Conservation (phyloP, 768 basidiomycete genomes). For the Pleurotus ostreatus region DNA sequence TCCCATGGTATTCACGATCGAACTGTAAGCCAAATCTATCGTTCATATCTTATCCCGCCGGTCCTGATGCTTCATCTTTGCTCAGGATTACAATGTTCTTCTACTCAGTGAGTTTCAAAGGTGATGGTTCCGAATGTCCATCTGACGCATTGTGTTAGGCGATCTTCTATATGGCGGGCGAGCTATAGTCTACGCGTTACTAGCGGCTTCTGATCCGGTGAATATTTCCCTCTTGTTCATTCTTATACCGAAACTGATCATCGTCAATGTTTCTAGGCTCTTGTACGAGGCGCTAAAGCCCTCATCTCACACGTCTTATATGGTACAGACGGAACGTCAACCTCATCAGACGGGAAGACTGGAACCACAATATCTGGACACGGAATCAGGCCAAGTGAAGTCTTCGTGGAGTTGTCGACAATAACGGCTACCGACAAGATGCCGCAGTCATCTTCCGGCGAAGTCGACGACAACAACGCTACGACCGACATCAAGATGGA, state of each 20-base stretch:
- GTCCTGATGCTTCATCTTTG: not conserved
- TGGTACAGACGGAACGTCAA: not conserved
- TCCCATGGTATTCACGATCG: not conserved
- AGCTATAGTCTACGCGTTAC: constrained; percentile 10
- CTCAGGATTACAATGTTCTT: not conserved
- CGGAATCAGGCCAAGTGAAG: not conserved
- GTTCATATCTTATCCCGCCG: too few species aligned
- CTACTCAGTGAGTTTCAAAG: not conserved
- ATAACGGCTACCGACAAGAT: not conserved
- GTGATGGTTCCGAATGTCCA: not conserved
- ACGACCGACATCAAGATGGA: not conserved
- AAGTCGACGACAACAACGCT: not conserved
- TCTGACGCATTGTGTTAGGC: not conserved
- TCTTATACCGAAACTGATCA: not conserved
- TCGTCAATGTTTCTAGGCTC: not conserved
- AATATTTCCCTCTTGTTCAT: not conserved
- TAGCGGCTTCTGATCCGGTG: constrained; percentile 12
- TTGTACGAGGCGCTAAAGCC: not conserved
- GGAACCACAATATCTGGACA: not conserved
- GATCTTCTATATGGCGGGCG: not conserved
- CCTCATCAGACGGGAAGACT: not conserved
- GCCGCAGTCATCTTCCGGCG: not conserved
- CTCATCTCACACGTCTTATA: not conserved
- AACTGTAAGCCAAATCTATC: not conserved
- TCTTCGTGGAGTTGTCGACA: not conserved